Evolutionary conservation across 768 basidiomycete genomes (phyloP).

Genomic region (Mycena epipterygia): DNA sequence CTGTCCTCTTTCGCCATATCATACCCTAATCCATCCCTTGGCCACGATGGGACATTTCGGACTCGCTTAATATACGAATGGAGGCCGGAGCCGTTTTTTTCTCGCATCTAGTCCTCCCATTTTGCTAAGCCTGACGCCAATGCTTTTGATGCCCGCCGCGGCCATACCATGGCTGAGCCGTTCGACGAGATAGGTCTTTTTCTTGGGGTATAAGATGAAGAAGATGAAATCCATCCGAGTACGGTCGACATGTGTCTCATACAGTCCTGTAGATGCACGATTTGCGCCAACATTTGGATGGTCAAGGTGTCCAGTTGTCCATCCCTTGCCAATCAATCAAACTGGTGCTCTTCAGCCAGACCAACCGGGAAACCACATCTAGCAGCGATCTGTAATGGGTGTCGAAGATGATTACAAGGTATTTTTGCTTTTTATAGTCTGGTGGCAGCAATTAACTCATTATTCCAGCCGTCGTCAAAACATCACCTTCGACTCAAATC

Average conservation of each 20-base stretch:
- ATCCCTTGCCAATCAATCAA: background rate
- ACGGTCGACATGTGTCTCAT: conserved; percentile 12
- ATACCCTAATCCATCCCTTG: background rate
- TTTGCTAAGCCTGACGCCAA: background rate
- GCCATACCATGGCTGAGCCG: background rate
- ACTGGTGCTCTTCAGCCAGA: background rate
- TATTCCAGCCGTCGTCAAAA: background rate
- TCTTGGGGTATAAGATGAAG: background rate
- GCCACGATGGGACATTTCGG: background rate
- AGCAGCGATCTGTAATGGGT: background rate
- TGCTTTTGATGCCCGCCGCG: background rate
- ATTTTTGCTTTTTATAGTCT: too few relatives aligned
- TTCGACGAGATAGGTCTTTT: conserved; percentile 1
- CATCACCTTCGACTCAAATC: background rate
- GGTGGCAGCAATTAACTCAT: too few relatives aligned
- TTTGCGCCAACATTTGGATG: background rate
- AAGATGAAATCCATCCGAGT: background rate
- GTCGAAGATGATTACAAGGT: background rate
- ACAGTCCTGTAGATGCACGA: background rate
- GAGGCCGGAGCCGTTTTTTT: background rate
- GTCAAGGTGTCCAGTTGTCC: conserved; percentile 2
- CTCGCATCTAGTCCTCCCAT: background rate
- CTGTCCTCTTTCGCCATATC: background rate
- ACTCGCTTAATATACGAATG: background rate
- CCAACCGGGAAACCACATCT: background rate